Percentiles rank a stretch among this genome's conserved stretches.
Conservation (phyloP, 164 flowering plant species). For the Protea cynaroides region DNA sequence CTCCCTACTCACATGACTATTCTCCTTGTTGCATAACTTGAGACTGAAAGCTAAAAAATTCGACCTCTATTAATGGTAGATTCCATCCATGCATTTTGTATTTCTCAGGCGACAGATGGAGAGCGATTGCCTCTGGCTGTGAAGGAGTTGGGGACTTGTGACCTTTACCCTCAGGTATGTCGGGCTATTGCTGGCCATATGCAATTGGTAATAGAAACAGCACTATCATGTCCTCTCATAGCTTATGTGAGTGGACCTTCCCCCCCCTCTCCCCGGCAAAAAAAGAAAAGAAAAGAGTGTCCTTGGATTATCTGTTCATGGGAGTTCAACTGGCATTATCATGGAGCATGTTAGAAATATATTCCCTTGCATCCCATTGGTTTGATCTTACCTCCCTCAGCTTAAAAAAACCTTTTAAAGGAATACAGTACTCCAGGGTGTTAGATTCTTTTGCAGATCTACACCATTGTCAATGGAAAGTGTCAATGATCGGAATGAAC, state of each 20-base stretch:
- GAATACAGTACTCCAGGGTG: too few species aligned
- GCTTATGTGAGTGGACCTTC: not conserved
- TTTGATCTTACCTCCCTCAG: too few species aligned
- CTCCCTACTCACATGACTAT: not conserved
- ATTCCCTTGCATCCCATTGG: too few species aligned
- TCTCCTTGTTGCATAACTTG: not conserved
- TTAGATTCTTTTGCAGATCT: too few species aligned
- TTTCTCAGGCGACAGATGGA: conserved; percentile 80
- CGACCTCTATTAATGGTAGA: not conserved
- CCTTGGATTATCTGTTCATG: not conserved
- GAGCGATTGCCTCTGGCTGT: conserved; percentile 95
- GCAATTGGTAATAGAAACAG: not conserved
- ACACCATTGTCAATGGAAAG: too few species aligned
- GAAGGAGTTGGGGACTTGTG: conserved; percentile 95
- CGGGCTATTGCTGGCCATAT: not conserved
- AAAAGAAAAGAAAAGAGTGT: too few species aligned
- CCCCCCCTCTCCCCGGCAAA: too few species aligned
- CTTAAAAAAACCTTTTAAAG: too few species aligned
- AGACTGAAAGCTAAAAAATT: not conserved
- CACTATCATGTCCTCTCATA: not conserved
- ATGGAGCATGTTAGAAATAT: too few species aligned
- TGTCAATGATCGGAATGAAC: too few species aligned
- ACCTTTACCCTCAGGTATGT: conserved; percentile 93
- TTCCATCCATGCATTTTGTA: conserved; percentile 1
- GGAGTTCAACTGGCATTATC: too few species aligned